Evolutionary conservation across 164 flowering plant species (phyloP), one percentile per base, ranked within the genome.

Genomic region (Houttuynia cordata): DNA sequence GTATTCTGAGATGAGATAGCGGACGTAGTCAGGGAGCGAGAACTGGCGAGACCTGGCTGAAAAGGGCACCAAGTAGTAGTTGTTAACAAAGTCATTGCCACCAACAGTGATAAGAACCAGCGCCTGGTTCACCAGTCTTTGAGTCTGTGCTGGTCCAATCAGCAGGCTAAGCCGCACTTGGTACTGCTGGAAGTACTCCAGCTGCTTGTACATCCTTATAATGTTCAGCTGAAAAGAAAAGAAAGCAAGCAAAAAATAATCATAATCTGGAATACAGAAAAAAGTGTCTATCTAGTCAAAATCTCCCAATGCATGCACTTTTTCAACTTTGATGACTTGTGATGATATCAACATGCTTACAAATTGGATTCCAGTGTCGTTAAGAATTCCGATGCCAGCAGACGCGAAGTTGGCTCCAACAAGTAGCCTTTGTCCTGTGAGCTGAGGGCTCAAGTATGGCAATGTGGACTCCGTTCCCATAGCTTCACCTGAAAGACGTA

Each of bases 381-480:
- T 79, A n/a, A 89, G 93, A 65, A 89, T 78, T 50, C 97, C 97
- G 50, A 90, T 66, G 13, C 97, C 97, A 0, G 97, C 97, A 0
- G 97, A 90, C 51, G 92, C 97, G 51, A 90, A 90, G 75, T 90
- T 90, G 56, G 97, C 97, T 12, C 97, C 97, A 1, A 74, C 70
- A 0, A 90, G 83, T 19, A 90, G 79, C 24, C 53, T 78, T 30
- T 76, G 58, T 53, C 97, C 97, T 7, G 24, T 63, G 17, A 90
- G 78, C 62, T 71, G 66, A 1, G 94, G 89, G 70, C 70, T 78
- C 62, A 90, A 66, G 70, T 82, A 81, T 1, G 97, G 88, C 77
- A 87, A 61, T 68, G 85, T 64, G n/a, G 85, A n/a, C 47, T 77
- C 78, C 0, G 68, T 53, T 7, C 94, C 94, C 22, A 84, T 65